Percentiles rank a stretch among this genome's conserved stretches.
These are phyloP conservation scores for Coemansia sp. DNA, from an alignment of 192 early-diverging fungal genomes.

Conservation along the genomic window DNA sequence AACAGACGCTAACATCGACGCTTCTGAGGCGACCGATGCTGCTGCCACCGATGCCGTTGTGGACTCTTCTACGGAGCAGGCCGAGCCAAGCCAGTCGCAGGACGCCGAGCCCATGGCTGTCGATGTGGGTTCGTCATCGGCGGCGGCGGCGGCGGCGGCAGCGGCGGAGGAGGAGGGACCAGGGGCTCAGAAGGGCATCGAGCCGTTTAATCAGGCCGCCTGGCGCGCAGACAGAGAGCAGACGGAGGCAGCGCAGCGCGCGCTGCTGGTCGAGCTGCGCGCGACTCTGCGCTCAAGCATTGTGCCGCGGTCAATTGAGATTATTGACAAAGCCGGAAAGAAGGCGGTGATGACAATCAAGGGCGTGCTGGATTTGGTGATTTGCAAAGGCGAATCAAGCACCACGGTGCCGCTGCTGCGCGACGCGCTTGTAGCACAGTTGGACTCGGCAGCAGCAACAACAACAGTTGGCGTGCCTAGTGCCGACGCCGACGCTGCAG, in stretches of 20 bases:
- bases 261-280: constrained; percentile 29
- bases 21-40: no score
- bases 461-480: no score
- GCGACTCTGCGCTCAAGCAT: constrained; percentile 55
- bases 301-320: constrained; percentile 31
- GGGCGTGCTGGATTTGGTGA: constrained; percentile 35
- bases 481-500: not conserved
- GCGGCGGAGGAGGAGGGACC: constrained; percentile 12
- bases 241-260: constrained; percentile 16
- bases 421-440: constrained; percentile 30
- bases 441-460: constrained; percentile 11
- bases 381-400: constrained; percentile 29
- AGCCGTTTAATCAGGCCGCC: constrained; percentile 23
- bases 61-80: no score
- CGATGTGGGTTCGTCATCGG: constrained; percentile 8
- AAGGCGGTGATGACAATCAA: constrained; percentile 32
- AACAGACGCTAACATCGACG: no score
- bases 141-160: constrained; percentile 9
- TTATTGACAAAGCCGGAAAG: constrained; percentile 36
- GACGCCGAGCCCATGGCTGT: constrained; percentile 34
- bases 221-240: constrained; percentile 43
- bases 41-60: no score
- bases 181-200: constrained; percentile 5
- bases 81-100: constrained; percentile 16
- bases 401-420: constrained; percentile 25